Percentiles rank a stretch among this genome's conserved stretches.
These are phyloP conservation scores for Tubosaeta brunneosetosa DNA, from an alignment of 768 basidiomycete species.

Conservation along the genomic window DNA sequence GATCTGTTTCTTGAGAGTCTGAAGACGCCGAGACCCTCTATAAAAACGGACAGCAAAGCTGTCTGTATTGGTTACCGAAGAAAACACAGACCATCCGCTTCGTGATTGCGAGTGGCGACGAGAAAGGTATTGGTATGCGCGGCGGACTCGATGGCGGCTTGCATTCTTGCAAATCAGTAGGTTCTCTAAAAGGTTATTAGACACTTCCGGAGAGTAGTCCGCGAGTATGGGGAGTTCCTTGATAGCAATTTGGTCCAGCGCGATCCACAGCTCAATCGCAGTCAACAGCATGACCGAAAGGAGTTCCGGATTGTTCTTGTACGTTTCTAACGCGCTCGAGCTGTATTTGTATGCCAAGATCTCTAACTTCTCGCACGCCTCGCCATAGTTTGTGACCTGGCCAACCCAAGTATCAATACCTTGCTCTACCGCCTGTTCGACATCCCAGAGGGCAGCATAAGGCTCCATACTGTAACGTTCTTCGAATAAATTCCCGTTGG, in stretches of 20 bases:
- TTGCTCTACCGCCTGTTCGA: conserved; percentile 32
- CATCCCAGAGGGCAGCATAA: conserved; percentile 31
- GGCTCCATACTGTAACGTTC: conserved; percentile 4
- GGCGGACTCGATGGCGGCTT: conserved; percentile 25
- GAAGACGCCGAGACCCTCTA: conserved; percentile 9
- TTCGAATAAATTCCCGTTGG: conserved; percentile 10
- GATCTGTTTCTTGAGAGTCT: conserved; percentile 25
- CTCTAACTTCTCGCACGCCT: conserved; percentile 25
- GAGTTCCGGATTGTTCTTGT: conserved; percentile 24
- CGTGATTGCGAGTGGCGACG: conserved; percentile 19
- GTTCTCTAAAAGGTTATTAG: conserved; percentile 32
- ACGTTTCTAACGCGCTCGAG: conserved; percentile 20
- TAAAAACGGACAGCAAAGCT: conserved; percentile 36
- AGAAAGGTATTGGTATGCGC: conserved; percentile 30
- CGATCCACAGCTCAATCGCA: not conserved
- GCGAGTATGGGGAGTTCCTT: not conserved
- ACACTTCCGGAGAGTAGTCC: conserved; percentile 45
- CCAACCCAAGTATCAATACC: conserved; percentile 33
- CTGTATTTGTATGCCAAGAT: conserved; percentile 26
- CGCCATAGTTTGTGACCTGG: conserved; percentile 11
- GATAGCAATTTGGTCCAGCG: not conserved
- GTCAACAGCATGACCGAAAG: not conserved
- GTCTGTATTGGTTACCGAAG: conserved; percentile 3
- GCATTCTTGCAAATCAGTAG: conserved; percentile 36
- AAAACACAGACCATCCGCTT: conserved; percentile 31